Evolutionary conservation across 108 stramenopile genomes (phyloP).

Genomic region (Craspedostauros australis): DNA sequence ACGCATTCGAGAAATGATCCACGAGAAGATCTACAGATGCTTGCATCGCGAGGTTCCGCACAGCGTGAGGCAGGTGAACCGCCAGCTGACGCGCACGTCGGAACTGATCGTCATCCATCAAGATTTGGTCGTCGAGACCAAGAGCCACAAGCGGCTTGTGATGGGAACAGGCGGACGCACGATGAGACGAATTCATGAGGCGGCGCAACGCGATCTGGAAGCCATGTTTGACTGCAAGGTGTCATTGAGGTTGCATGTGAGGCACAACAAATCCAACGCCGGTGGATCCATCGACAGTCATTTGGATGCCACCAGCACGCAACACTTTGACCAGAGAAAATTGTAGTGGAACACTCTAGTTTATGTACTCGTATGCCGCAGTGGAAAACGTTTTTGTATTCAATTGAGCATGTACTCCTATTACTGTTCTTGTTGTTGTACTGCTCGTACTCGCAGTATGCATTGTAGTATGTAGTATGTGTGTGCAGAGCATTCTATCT

Average conservation of each 20-base stretch:
- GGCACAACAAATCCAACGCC: constrained; percentile 44
- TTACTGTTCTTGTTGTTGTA: no score
- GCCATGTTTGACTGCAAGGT: constrained; percentile 55
- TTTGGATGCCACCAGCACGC: background rate
- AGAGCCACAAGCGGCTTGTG: constrained; percentile 69
- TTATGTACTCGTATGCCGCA: no score
- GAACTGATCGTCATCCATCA: constrained; percentile 58
- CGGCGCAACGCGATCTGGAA: constrained; percentile 55
- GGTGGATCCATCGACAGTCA: background rate
- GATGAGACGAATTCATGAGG: constrained; percentile 54
- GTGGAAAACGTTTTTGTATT: no score
- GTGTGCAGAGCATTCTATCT: no score
- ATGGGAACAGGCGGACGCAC: constrained; percentile 56
- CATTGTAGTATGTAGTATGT: no score
- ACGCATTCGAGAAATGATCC: constrained; percentile 79
- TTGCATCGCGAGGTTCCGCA: constrained; percentile 70
- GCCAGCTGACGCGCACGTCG: constrained; percentile 14
- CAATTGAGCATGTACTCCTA: no score
- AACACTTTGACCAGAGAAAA: no score
- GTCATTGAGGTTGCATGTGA: constrained; percentile 52
- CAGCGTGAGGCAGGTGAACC: constrained; percentile 14
- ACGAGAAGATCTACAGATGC: constrained; percentile 85
- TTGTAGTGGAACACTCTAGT: no score
- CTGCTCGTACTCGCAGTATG: no score
- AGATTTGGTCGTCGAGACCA: constrained; percentile 69